Evolutionary conservation across 1,284 basidiomycete genomes (phyloP).

Genomic region (Ustilago cynodontis): DNA sequence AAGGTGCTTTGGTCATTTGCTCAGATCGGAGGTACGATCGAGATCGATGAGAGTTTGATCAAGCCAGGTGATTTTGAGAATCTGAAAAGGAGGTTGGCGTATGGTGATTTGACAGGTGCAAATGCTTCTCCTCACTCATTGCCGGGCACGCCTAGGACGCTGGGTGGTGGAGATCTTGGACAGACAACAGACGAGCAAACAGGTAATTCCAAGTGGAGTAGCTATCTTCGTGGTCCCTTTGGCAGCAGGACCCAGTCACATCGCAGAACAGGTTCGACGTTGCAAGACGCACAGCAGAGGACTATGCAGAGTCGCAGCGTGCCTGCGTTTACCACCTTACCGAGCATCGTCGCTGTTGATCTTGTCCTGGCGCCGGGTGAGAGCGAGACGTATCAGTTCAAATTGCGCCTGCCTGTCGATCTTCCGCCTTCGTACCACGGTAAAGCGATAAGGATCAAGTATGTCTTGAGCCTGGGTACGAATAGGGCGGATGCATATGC

Average conservation of each 20-base stretch:
- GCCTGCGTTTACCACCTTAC: constrained; percentile 84
- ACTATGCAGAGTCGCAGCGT: constrained; percentile 73
- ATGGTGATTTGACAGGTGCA: constrained; percentile 57
- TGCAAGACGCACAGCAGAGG: constrained; percentile 74
- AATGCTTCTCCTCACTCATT: constrained; percentile 49
- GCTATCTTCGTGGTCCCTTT: constrained; percentile 35
- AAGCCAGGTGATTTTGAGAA: constrained; percentile 71
- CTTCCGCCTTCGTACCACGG: constrained; percentile 92
- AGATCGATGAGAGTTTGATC: constrained; percentile 72
- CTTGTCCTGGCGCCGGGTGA: constrained; percentile 81
- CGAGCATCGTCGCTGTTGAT: constrained; percentile 86
- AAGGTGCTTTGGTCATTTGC: constrained; percentile 88
- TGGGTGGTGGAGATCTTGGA: constrained; percentile 62
- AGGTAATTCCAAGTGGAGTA: constrained; percentile 30
- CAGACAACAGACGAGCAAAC: constrained; percentile 39
- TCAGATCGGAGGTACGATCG: constrained; percentile 80
- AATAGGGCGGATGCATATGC: constrained; percentile 74
- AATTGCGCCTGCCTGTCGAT: constrained; percentile 73
- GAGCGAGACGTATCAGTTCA: constrained; percentile 75
- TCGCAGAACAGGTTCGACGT: constrained; percentile 73
- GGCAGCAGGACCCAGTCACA: constrained; percentile 41
- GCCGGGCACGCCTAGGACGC: constrained; percentile 45
- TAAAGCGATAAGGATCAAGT: constrained; percentile 84
- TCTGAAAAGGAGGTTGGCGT: constrained; percentile 68
- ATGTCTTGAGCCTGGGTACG: constrained; percentile 86